Conservation (phyloP, 192 early-diverging fungal species). For the Phycomyces blakesleeanus region DNA sequence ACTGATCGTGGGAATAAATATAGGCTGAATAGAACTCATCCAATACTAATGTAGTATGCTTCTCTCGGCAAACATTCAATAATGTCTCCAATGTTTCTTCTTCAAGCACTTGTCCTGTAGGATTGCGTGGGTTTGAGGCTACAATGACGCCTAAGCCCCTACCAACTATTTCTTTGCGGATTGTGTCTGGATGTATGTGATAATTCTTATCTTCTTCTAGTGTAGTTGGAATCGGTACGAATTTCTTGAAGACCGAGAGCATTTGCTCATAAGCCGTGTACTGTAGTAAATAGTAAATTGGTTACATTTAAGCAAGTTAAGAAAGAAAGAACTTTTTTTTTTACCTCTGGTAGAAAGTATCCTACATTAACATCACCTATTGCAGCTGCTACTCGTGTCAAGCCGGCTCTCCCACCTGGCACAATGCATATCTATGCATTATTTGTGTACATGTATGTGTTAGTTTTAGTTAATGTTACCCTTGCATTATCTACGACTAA, state of each 20-base stretch:
- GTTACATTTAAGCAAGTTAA: too few species aligned
- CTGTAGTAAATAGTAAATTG: not conserved
- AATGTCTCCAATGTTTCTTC: conserved; percentile 40
- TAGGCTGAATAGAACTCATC: conserved; percentile 57
- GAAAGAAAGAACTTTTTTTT: too few species aligned
- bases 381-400: conserved; percentile 48
- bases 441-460: too few species aligned
- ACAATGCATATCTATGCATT: conserved; percentile 50
- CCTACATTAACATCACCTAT: conserved; percentile 53
- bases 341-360: conserved; percentile 52
- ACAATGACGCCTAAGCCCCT: conserved; percentile 48
- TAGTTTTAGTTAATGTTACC: too few species aligned
- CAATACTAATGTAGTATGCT: conserved; percentile 46
- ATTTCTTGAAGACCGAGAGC: conserved; percentile 43
- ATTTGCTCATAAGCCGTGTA: conserved; percentile 46
- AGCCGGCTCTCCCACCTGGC: conserved; percentile 54
- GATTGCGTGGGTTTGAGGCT: conserved; percentile 51
- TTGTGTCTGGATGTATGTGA: conserved; percentile 42
- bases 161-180: conserved; percentile 41
- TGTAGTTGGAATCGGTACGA: conserved; percentile 54
- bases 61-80: conserved; percentile 34
- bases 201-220: conserved; percentile 41
- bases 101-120: conserved; percentile 47
- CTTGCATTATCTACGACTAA: too few species aligned
- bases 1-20: conserved; percentile 40